Evolutionary conservation across 345 rosid genomes (phyloP), one percentile per base, ranked within the genome.

Genomic region (Sapria himalayana): DNA sequence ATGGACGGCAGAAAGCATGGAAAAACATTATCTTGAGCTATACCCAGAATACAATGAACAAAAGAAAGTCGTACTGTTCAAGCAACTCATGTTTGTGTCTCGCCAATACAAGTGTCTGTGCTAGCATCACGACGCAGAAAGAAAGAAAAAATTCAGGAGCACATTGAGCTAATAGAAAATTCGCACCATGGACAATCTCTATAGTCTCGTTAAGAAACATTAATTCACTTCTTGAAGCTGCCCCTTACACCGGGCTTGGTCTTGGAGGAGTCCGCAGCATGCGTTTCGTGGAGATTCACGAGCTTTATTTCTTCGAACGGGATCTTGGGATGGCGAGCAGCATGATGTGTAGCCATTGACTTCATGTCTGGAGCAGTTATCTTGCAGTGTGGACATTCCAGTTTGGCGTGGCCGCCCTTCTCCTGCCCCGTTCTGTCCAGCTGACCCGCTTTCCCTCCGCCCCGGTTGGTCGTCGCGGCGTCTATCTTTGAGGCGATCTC

Each of bases 341-440:
- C 97, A 56, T 85, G 97, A 47, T 85, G 97, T 51, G 78, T 81
- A 75, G 81, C 76, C 94, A 85, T 85, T 7, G 92, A 58, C 49
- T 85, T 85, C 3, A 78, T 0, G 56, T 73, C 94, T 0, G 94
- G 98, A 4, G 57, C 92, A 0, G 84, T 82, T 18, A 35, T 37
- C 57, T 82, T 89, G 70, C 95, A 89, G 68, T 50, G 85, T 8
- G 93, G 98, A 41, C 93, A 89, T 71, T 82, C 98, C 42, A 15
- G 70, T 61, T 81, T 81, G 19, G 97, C 94, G 56, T 85, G 97
- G 1, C 94, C 94, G 0, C 97, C 97, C 52, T 85, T 85, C 9
- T 64, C 92, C 22, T 33, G 23, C 0, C 85, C 92, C 3, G 73
- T 41, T 19, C 97, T 53, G 35, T 86, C 97, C 14, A 67, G 67